phyloP scores from a whole-genome alignment of 805 yeast species.

The Saturnispora dispora region DNA sequence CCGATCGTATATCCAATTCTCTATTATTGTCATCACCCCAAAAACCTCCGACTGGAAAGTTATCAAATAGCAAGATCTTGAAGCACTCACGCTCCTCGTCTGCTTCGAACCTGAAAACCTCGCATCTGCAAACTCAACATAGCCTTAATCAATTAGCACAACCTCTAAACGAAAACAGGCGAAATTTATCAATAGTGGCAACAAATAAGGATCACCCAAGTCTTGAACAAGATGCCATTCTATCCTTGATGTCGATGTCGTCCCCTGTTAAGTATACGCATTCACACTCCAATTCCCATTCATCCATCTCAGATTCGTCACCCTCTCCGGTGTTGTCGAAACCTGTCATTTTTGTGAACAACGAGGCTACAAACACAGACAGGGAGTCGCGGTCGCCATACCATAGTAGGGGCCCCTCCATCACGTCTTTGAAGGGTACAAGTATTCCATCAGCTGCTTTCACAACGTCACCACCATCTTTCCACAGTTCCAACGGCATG shows the following conservation, averaged over 20 bases:
- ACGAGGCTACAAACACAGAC: constrained; percentile 1
- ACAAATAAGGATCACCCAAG: constrained; percentile 15
- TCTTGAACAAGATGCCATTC: constrained; percentile 47
- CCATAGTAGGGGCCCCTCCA: neutral
- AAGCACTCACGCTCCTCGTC: constrained; percentile 5
- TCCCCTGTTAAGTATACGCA: constrained; percentile 32
- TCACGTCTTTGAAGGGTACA: neutral
- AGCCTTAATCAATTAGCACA: neutral
- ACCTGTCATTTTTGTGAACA: neutral
- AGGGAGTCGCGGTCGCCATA: constrained; percentile 2
- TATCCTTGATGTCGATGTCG: constrained; percentile 46
- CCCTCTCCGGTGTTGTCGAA: constrained; percentile 9
- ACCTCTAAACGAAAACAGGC: neutral
- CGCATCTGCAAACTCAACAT: constrained; percentile 8
- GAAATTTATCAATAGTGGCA: neutral
- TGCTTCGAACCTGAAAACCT: neutral
- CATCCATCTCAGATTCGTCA: constrained; percentile 10
- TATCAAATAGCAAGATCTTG: neutral
- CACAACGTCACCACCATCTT: neutral
- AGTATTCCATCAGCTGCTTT: neutral
- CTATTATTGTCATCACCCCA: constrained; percentile 8
- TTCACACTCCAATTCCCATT: constrained; percentile 2
- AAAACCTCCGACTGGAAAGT: neutral
- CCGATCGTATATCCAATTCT: constrained; percentile 5
- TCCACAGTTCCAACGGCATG: neutral